These are phyloP conservation scores for Paramecium pentaurelia DNA, from an alignment of 73 alveolate species.

Conservation along the genomic window DNA sequence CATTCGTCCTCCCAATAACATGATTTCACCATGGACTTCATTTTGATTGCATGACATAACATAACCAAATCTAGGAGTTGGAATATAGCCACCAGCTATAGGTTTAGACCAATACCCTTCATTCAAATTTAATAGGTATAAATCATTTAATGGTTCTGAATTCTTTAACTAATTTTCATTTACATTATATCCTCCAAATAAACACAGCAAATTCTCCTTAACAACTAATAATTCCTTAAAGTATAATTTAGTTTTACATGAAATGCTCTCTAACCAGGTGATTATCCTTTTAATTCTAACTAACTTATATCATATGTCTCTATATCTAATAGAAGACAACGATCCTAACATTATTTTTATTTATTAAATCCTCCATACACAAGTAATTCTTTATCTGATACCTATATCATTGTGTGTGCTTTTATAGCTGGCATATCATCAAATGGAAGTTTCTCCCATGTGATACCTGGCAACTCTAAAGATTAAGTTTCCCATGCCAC, in stretches of 20 bases:
- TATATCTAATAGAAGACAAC: constrained; percentile 38
- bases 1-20: constrained; percentile 49
- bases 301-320: neutral
- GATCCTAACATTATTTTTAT: constrained; percentile 42
- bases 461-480: constrained; percentile 29
- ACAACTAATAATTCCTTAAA: neutral
- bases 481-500: constrained; percentile 49
- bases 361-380: constrained; percentile 56
- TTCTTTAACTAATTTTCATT: constrained; percentile 48
- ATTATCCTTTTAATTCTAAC: constrained; percentile 44
- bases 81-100: constrained; percentile 53
- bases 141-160: constrained; percentile 47
- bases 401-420: constrained; percentile 45
- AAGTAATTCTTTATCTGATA: neutral
- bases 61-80: constrained; percentile 54
- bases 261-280: constrained; percentile 61
- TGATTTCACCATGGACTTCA: constrained; percentile 52
- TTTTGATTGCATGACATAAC: constrained; percentile 53
- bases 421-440: constrained; percentile 49
- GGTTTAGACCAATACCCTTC: constrained; percentile 63
- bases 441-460: constrained; percentile 40
- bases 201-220: constrained; percentile 50
- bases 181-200: constrained; percentile 51
- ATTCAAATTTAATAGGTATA: constrained; percentile 39
- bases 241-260: neutral